Conservation (phyloP, 1,284 basidiomycete species). For the Entoloma clypeatum region DNA sequence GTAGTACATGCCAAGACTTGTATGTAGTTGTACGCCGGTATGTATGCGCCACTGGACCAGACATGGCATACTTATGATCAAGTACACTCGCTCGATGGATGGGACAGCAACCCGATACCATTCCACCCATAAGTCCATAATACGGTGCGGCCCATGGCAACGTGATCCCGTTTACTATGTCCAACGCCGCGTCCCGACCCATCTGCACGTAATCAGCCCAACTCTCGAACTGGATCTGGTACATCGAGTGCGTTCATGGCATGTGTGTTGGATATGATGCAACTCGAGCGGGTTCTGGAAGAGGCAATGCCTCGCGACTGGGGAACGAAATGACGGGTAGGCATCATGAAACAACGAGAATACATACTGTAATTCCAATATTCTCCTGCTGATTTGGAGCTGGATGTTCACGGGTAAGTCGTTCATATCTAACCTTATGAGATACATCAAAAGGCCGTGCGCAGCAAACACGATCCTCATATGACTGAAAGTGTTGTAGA, state of each 20-base stretch:
- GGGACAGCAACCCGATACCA: no score
- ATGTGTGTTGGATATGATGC: no score
- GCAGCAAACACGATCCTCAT: slow-evolving; percentile 6
- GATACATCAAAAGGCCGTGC: slow-evolving; percentile 2
- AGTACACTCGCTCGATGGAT: no score
- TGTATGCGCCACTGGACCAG: no score
- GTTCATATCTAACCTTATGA: slow-evolving; percentile 6
- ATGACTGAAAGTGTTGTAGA: not conserved
- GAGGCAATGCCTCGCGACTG: slow-evolving; percentile 1
- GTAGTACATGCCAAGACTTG: no score
- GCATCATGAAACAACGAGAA: not conserved
- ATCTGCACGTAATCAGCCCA: slow-evolving; percentile 4
- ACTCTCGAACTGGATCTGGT: slow-evolving; percentile 3
- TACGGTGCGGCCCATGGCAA: no score
- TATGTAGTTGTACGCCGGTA: no score
- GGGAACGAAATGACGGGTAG: not conserved
- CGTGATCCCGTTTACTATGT: slow-evolving; percentile 1
- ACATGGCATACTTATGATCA: no score
- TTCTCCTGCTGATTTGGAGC: slow-evolving; percentile 4
- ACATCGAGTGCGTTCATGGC: no score
- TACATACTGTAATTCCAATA: slow-evolving; percentile 6
- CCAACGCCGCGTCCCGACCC: not conserved
- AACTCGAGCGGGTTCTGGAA: not conserved
- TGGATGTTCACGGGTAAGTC: slow-evolving; percentile 4
- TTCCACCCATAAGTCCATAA: not conserved